Conservation (phyloP, 805 yeast genomes). For the Metschnikowia gelsemii region DNA sequence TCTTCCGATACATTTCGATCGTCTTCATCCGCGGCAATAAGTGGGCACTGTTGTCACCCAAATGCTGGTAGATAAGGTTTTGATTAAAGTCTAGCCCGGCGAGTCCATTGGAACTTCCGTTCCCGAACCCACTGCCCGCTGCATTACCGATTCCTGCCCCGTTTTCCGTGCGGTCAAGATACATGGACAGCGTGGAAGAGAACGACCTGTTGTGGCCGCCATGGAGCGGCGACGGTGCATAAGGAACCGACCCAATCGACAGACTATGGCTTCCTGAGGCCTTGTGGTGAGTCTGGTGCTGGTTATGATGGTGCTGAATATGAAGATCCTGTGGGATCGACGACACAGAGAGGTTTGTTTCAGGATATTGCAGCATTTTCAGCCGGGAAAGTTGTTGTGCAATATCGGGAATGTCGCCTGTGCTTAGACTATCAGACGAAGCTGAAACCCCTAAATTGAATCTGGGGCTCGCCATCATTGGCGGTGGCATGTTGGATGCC, state of each 20-base stretch:
- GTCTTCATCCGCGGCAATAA: slow-evolving; percentile 78
- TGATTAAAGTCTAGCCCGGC: slow-evolving; percentile 52
- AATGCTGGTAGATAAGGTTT: slow-evolving; percentile 48
- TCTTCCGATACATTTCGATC: slow-evolving; percentile 80
- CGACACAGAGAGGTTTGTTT: slow-evolving; percentile 25
- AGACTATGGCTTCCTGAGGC: slow-evolving; percentile 9
- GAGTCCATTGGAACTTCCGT: too few relatives aligned
- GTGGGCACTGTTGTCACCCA: slow-evolving; percentile 49
- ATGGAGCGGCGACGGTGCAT: slow-evolving; percentile 7
- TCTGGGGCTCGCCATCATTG: slow-evolving; percentile 13
- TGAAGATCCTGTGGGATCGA: slow-evolving; percentile 33
- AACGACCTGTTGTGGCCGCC: slow-evolving; percentile 35
- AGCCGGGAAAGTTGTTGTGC: slow-evolving; percentile 26
- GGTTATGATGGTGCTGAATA: too few relatives aligned
- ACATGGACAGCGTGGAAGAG: slow-evolving; percentile 39
- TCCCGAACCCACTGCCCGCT: too few relatives aligned
- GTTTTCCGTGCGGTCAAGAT: slow-evolving; percentile 34
- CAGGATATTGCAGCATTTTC: slow-evolving; percentile 3
- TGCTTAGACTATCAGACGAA: slow-evolving; percentile 1
- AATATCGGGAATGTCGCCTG: slow-evolving; percentile 9
- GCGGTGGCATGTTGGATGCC: neutral
- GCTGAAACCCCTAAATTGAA: slow-evolving; percentile 7
- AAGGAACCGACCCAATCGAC: slow-evolving; percentile 29
- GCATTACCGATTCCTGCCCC: too few relatives aligned
- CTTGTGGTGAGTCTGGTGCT: too few relatives aligned